Percentiles rank a stretch among this genome's conserved stretches.
phyloP scores from a whole-genome alignment of 2,329 filamentous ascomycete genomes.

The Tolypocladium amazonense region DNA sequence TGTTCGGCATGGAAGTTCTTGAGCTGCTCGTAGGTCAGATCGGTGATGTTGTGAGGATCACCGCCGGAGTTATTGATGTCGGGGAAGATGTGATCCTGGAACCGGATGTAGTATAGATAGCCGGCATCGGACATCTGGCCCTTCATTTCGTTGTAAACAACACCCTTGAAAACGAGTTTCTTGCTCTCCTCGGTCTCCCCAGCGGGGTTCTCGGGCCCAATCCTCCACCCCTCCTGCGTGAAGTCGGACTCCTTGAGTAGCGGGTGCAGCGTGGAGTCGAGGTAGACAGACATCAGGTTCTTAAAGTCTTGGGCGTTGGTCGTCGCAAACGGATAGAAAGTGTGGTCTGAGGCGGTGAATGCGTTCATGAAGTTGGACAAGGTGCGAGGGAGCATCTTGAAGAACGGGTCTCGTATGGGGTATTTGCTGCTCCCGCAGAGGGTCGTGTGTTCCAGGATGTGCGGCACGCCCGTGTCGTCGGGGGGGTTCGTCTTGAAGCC shows the following conservation, averaged over 20 bases:
- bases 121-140: conserved; percentile 96
- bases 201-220: conserved; percentile 81
- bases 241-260: conserved; percentile 87
- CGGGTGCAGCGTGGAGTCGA: conserved; percentile 87
- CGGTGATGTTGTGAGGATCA: conserved; percentile 91
- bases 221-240: conserved; percentile 90
- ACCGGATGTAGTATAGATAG: conserved; percentile 91
- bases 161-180: conserved; percentile 86
- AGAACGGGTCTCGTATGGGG: conserved; percentile 97
- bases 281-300: conserved; percentile 92
- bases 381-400: conserved; percentile 97
- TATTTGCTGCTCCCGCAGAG: conserved; percentile 91
- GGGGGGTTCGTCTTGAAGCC: conserved; percentile 99
- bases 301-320: conserved; percentile 93
- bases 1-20: conserved; percentile 82
- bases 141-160: conserved; percentile 99
- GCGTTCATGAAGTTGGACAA: conserved; percentile 99
- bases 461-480: conserved; percentile 89
- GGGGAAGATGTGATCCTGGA: conserved; percentile 89
- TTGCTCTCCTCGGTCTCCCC: conserved; percentile 47
- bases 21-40: conserved; percentile 84
- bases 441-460: conserved; percentile 96
- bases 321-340: conserved; percentile 94
- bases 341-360: conserved; percentile 92
- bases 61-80: conserved; percentile 94